Evolutionary conservation across 768 basidiomycete species (phyloP), one percentile per base, ranked within the genome.

Genomic region (Pleurotus salmoneostramineus): DNA sequence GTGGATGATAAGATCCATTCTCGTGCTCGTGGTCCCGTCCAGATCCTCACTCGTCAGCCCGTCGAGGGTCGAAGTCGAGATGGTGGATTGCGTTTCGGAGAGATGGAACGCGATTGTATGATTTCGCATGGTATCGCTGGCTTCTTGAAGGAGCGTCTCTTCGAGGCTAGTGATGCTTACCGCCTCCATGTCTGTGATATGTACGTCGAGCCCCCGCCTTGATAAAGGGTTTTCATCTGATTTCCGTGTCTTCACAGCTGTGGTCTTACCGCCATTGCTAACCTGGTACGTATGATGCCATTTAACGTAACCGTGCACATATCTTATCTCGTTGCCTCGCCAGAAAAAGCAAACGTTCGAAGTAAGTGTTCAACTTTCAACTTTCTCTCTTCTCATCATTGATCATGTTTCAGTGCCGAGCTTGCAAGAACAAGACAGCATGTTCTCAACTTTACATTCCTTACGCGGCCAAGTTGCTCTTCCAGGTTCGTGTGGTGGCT

Each of bases 71-170:
- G 97, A 73, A 94, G 91, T 83, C 84, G 97, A 75, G 97, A 98
- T 68, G 97, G 97, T 79, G 97, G 97, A 72, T 76, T 99, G 62
- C 94, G 97, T 67, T 99, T 99, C 80, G 97, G 97, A 80, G 97
- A 99, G 82, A 99, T 99, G 97, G 97, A 99, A 70, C 92, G 94
- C 71, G 96, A 98, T 83, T 98, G 97, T 71, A 99, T 99, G 97
- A 96, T 99, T 60, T 97, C 97, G 21, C 97, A 99, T 77, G 97
- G 97, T 69, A 95, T 98, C 62, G 96, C 97, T 47, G 93, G 85
- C 1, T 98, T 98, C 85, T 73, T 98, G 73, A 98, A 98, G 75
- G 97, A 98, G 76, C 89, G 97, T 58, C 78, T 98, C 70, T 95
- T 95, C 65, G 93, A 95, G 69, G 93, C 91, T 33, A 92, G 90